Percentiles rank a stretch among this genome's conserved stretches.
Conservation (phyloP, 2,329 filamentous ascomycete genomes). For the Phialophora macrospora region DNA sequence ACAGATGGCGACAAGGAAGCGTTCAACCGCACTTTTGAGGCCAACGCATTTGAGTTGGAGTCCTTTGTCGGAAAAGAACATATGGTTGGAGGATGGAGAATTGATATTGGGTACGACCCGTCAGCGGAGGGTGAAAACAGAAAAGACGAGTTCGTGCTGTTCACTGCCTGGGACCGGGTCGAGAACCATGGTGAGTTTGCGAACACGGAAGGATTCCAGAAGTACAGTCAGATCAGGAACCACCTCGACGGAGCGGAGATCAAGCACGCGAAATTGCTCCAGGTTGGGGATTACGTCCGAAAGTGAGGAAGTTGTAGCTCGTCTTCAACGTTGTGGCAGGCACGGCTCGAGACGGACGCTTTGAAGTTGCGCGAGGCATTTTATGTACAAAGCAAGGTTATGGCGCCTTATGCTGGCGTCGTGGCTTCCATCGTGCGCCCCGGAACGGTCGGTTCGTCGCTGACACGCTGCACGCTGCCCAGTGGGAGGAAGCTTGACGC, state of each 20-base stretch:
- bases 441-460: conserved; percentile 15
- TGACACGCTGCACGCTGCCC: conserved; percentile 12
- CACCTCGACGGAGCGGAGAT: conserved; percentile 41
- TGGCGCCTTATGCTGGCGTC: too few relatives aligned
- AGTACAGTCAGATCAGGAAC: conserved; percentile 39
- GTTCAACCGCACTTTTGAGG: conserved; percentile 18
- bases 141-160: conserved; percentile 51
- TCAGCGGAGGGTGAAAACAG: conserved; percentile 19
- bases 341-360: background rate
- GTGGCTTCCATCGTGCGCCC: background rate
- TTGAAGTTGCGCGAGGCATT: conserved; percentile 14
- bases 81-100: conserved; percentile 48
- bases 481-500: conserved; percentile 13
- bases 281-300: conserved; percentile 2
- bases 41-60: conserved; percentile 21
- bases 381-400: background rate
- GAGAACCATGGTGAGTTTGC: conserved; percentile 46
- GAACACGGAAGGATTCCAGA: conserved; percentile 43
- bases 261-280: conserved; percentile 38
- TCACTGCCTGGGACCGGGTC: conserved; percentile 48
- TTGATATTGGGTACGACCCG: conserved; percentile 43
- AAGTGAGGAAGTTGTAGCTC: background rate
- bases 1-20: conserved; percentile 20
- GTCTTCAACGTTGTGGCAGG: background rate
- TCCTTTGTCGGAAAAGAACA: conserved; percentile 38